phyloP scores from a whole-genome alignment of 2,329 filamentous ascomycete genomes.

The Epichloe elymi region DNA sequence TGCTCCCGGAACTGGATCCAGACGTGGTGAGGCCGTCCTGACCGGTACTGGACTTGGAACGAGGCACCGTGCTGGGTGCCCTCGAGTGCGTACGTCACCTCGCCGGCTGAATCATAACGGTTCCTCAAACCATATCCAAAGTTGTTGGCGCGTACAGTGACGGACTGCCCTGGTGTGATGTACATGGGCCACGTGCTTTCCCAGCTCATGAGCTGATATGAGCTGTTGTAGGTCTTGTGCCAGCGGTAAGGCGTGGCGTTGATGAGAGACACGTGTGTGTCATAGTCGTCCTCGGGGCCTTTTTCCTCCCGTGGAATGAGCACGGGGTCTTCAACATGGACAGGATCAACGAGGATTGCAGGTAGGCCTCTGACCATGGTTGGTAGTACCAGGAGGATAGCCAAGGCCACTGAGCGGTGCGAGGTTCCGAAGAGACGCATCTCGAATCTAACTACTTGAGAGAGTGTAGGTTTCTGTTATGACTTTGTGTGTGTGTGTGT shows the following conservation, averaged over 20 bases:
- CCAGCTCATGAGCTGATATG: slow-evolving; percentile 13
- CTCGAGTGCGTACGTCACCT: slow-evolving; percentile 17
- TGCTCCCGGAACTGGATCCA: slow-evolving; percentile 12
- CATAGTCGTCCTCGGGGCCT: neutral
- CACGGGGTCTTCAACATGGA: neutral
- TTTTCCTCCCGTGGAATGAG: neutral
- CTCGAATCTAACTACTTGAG: neutral
- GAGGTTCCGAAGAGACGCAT: neutral
- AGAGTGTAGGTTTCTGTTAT: too few species aligned
- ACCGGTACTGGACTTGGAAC: slow-evolving; percentile 14
- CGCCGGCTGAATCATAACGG: slow-evolving; percentile 12
- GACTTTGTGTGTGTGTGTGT: too few species aligned
- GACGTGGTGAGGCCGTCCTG: slow-evolving; percentile 3
- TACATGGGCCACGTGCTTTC: slow-evolving; percentile 11
- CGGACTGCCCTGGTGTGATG: slow-evolving; percentile 15
- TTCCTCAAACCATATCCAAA: neutral
- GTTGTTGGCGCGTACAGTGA: slow-evolving; percentile 3
- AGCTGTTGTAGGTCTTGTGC: slow-evolving; percentile 9
- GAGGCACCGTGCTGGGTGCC: slow-evolving; percentile 15
- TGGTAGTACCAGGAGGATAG: neutral
- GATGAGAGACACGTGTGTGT: slow-evolving; percentile 15
- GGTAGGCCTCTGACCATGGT: neutral
- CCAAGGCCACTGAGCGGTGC: neutral
- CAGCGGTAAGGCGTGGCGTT: slow-evolving; percentile 22
- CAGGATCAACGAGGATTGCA: neutral